Conservation (phyloP, 108 stramenopile genomes). For the Cyclotella choctawhatcheeana region DNA sequence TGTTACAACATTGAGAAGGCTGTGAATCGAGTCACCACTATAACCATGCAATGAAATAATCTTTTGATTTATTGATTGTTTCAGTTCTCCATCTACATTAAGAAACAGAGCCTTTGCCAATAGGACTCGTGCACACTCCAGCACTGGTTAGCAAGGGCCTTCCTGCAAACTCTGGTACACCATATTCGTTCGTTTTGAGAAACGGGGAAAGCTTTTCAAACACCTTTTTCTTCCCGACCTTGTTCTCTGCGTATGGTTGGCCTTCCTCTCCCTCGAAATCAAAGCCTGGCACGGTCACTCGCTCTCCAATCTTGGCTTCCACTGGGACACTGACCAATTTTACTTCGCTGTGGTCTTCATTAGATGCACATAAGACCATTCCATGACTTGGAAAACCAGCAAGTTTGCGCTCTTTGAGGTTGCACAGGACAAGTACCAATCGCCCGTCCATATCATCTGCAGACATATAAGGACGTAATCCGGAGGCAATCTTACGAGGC, state of each 20-base stretch:
- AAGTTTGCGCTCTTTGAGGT: slow-evolving; percentile 95
- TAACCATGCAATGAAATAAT: no score
- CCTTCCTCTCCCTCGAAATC: slow-evolving; percentile 83
- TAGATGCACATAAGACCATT: slow-evolving; percentile 98
- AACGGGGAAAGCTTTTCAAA: slow-evolving; percentile 95
- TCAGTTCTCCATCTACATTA: no score
- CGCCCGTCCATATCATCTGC: slow-evolving; percentile 88
- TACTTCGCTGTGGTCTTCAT: slow-evolving; percentile 89
- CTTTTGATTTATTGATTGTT: no score
- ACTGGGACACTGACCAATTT: slow-evolving; percentile 93
- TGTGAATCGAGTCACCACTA: no score
- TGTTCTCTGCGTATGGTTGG: slow-evolving; percentile 90
- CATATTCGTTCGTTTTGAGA: slow-evolving; percentile 87
- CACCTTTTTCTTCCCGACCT: slow-evolving; percentile 97
- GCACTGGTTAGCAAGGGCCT: slow-evolving; percentile 89
- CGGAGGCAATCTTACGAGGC: slow-evolving; percentile 93
- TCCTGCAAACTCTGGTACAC: slow-evolving; percentile 84
- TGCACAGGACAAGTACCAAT: slow-evolving; percentile 95
- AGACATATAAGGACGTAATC: slow-evolving; percentile 86
- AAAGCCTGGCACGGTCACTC: slow-evolving; percentile 83
- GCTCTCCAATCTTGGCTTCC: slow-evolving; percentile 93
- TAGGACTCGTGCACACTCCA: slow-evolving; percentile 87
- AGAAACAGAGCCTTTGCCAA: slow-evolving; percentile 75
- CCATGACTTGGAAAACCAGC: slow-evolving; percentile 96
- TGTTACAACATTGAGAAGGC: no score